Evolutionary conservation across 768 basidiomycete species (phyloP).

Genomic region (Podaxis sp.): DNA sequence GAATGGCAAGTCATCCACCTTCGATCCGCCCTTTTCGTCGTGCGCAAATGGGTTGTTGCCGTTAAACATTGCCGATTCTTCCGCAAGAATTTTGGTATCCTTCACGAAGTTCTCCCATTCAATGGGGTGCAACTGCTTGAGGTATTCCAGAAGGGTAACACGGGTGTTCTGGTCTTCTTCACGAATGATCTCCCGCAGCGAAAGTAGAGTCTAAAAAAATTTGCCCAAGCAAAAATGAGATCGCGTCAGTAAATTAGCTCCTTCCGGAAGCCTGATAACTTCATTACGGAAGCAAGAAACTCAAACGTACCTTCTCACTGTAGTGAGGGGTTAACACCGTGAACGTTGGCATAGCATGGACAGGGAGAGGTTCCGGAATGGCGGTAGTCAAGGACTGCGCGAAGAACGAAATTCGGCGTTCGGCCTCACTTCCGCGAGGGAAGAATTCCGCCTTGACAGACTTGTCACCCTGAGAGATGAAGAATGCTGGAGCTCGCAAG

Average conservation of each 20-base stretch:
- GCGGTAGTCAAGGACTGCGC: constrained; percentile 96
- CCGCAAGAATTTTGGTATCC: constrained; percentile 98
- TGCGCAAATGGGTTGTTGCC: constrained; percentile 68
- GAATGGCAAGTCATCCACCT: constrained; percentile 92
- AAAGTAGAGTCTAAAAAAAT: constrained; percentile 75
- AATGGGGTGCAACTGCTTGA: constrained; percentile 96
- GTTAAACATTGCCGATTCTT: constrained; percentile 87
- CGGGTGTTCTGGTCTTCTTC: constrained; percentile 98
- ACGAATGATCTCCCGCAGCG: constrained; percentile 96
- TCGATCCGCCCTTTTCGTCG: constrained; percentile 80
- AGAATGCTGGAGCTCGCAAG: constrained; percentile 94
- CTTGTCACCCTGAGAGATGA: constrained; percentile 93
- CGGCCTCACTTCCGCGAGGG: constrained; percentile 92
- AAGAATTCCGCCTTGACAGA: constrained; percentile 84
- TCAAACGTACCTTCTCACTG: constrained; percentile 79
- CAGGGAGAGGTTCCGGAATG: constrained; percentile 89
- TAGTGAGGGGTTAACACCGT: constrained; percentile 98
- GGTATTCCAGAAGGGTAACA: constrained; percentile 95
- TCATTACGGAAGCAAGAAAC: background rate
- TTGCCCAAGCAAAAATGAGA: constrained; percentile 1
- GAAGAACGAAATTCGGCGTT: constrained; percentile 98
- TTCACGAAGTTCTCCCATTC: constrained; percentile 99
- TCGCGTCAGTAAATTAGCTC: constrained; percentile 17
- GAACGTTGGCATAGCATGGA: constrained; percentile 99
- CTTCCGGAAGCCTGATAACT: background rate